Evolutionary conservation across 495 filamentous ascomycete genomes (phyloP).

Genomic region (Penicillium robsamsonii): DNA sequence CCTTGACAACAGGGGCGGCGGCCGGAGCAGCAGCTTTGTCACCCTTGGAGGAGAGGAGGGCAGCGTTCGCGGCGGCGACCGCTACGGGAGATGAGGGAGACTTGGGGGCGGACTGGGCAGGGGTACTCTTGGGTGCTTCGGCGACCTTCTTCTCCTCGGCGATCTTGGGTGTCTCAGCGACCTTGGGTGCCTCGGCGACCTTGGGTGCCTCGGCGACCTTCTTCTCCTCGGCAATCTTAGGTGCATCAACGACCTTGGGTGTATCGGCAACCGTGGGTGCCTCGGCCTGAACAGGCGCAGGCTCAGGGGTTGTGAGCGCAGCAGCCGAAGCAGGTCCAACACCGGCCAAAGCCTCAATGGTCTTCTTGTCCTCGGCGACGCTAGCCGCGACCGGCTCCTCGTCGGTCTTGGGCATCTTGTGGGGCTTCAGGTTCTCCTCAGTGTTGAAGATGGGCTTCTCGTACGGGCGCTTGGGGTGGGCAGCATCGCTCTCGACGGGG

Average conservation of each 20-base stretch:
- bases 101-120: constrained; percentile 2
- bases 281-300: constrained; percentile 12
- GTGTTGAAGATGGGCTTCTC: constrained; percentile 34
- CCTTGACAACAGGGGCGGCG: constrained; percentile 14
- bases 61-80: constrained; percentile 27
- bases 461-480: constrained; percentile 30
- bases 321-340: constrained; percentile 29
- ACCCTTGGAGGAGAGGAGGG: constrained; percentile 26
- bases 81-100: constrained; percentile 20
- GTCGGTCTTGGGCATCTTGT: constrained; percentile 33
- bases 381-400: constrained; percentile 25
- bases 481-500: constrained; percentile 22
- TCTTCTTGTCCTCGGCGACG: constrained; percentile 18
- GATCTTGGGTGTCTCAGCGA: constrained; percentile 32
- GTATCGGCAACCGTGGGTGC: constrained; percentile 69
- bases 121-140: constrained; percentile 6
- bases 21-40: constrained; percentile 21
- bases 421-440: constrained; percentile 27
- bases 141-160: constrained; percentile 29
- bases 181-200: constrained; percentile 67
- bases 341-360: constrained; percentile 20
- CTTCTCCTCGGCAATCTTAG: constrained; percentile 42
- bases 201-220: constrained; percentile 69
- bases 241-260: constrained; percentile 6
- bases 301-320: constrained; percentile 25